These are phyloP conservation scores for Fusarium pseudograminearum DNA, from an alignment of 2,329 filamentous ascomycete species.

Conservation along the genomic window DNA sequence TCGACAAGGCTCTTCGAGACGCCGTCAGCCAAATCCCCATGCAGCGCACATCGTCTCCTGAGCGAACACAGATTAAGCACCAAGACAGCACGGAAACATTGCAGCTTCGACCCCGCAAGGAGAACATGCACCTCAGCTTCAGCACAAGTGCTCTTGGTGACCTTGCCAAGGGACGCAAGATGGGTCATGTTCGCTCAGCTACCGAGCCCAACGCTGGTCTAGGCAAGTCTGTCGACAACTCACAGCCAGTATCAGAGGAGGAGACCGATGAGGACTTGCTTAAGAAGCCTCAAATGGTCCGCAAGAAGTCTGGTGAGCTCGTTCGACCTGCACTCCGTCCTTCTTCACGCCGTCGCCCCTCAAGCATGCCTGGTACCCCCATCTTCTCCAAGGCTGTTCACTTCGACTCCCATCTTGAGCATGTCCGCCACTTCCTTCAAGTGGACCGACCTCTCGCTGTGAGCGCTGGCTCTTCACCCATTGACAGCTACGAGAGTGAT, in stretches of 20 bases:
- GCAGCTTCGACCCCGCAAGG: constrained; percentile 46
- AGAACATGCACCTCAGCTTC: constrained; percentile 59
- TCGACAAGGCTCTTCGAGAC: constrained; percentile 77
- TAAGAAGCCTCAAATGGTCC: constrained; percentile 88
- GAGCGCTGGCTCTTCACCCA: constrained; percentile 91
- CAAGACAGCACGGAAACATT: constrained; percentile 63
- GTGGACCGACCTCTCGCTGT: constrained; percentile 96
- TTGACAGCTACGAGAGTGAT: constrained; percentile 88
- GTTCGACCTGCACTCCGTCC: constrained; percentile 91
- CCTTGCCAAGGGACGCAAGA: constrained; percentile 56
- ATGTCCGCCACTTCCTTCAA: constrained; percentile 94
- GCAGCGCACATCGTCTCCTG: constrained; percentile 62
- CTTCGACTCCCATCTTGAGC: constrained; percentile 95
- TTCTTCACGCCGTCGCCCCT: constrained; percentile 83
- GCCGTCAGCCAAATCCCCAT: constrained; percentile 83
- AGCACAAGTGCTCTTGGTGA: constrained; percentile 61
- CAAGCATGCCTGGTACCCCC: constrained; percentile 97
- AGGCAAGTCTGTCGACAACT: constrained; percentile 62
- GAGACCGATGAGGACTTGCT: constrained; percentile 70
- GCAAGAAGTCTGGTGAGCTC: constrained; percentile 98
- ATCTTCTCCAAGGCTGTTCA: constrained; percentile 98
- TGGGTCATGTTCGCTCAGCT: constrained; percentile 65
- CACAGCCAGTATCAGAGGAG: constrained; percentile 68
- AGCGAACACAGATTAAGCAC: constrained; percentile 24
- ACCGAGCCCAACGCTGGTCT: constrained; percentile 66